Evolutionary conservation across 352 stramenopile genomes (phyloP).

Genomic region (Pythium coloratum): DNA sequence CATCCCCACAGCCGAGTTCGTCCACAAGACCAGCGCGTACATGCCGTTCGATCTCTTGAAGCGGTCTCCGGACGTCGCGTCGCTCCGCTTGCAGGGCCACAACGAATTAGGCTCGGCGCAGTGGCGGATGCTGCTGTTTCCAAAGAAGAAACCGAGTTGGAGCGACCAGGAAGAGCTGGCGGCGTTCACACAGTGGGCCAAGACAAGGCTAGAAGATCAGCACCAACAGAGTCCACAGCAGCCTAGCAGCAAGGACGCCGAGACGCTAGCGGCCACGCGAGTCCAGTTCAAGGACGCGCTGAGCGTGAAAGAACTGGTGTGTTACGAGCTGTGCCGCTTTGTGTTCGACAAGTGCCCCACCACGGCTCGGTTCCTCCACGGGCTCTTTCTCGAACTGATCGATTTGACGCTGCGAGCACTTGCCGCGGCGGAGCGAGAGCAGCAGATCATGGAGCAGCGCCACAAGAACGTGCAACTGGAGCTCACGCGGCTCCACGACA

Average conservation of each 20-base stretch:
- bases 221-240: not conserved
- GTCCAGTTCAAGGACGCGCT: constrained; percentile 29
- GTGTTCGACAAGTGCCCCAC: constrained; percentile 66
- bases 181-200: constrained; percentile 38
- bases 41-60: constrained; percentile 35
- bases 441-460: constrained; percentile 38
- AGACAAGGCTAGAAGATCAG: constrained; percentile 13
- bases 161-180: constrained; percentile 31
- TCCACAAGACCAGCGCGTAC: constrained; percentile 32
- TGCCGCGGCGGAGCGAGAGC: constrained; percentile 36
- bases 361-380: constrained; percentile 48
- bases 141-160: constrained; percentile 33
- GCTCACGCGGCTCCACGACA: constrained; percentile 29
- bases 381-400: constrained; percentile 42
- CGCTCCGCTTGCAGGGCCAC: constrained; percentile 24
- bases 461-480: constrained; percentile 46
- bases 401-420: constrained; percentile 32
- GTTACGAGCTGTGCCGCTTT: constrained; percentile 46
- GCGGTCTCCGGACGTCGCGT: constrained; percentile 24
- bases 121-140: constrained; percentile 50
- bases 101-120: constrained; percentile 15
- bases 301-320: constrained; percentile 35
- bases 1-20: constrained; percentile 32
- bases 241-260: not conserved
- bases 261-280: constrained; percentile 5